Conservation (phyloP, 2,329 filamentous ascomycete species). For the Diaporthe ampelina region DNA sequence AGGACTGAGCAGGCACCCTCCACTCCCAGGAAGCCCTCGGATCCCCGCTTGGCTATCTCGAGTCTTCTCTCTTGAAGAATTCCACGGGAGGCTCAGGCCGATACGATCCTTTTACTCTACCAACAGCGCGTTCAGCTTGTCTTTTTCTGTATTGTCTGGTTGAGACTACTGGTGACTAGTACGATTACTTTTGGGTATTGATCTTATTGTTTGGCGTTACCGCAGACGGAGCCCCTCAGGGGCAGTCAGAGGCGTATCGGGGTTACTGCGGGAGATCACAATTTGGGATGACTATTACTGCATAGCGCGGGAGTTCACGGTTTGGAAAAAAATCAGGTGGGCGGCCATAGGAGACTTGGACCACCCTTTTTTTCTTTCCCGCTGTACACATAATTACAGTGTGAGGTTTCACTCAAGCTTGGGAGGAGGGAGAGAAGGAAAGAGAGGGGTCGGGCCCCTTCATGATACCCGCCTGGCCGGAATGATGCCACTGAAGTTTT, state of each 20-base stretch:
- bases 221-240: neutral
- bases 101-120: neutral
- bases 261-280: neutral
- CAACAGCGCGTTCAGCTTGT: neutral
- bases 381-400: conserved; percentile 20
- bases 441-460: conserved; percentile 3
- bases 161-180: neutral
- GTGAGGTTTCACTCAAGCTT: conserved; percentile 1
- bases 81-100: neutral
- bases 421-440: no score
- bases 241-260: neutral
- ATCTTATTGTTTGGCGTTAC: conserved; percentile 10
- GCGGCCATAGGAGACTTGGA: neutral
- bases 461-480: conserved; percentile 28
- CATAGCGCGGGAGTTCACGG: conserved; percentile 36
- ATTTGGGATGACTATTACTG: conserved; percentile 4
- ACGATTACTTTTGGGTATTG: neutral
- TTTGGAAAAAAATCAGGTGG: neutral
- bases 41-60: conserved; percentile 18
- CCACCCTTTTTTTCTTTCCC: neutral
- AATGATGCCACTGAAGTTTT: conserved; percentile 17
- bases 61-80: neutral
- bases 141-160: no score
- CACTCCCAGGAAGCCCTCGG: conserved; percentile 5
- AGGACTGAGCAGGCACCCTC: neutral